Evolutionary conservation across 1,139 yeast species (phyloP), one percentile per base, ranked within the genome.

Genomic region (Pichia sp.): DNA sequence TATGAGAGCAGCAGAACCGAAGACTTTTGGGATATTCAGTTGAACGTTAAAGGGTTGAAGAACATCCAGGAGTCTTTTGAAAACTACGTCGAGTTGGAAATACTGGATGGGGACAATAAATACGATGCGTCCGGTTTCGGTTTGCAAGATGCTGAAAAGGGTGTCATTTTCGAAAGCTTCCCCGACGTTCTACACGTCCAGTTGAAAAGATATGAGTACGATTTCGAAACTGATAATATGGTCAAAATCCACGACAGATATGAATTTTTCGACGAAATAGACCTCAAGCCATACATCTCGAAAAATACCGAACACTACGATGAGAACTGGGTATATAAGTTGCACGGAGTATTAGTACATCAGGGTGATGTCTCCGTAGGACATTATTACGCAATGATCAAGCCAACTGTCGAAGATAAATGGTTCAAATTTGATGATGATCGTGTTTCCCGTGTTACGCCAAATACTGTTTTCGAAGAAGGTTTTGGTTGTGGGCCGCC

Each of bases 391-490:
- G 95, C 99, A 0, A 79, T 93, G 82, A 84, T 95, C 55, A 91
- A 86, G 67, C 98, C 99, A 2, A 78, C 78, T 41, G 75, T 80
- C 9, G 79, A 80, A 46, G 83, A 84, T 55, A 74, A 81, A 27
- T 95, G 99, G 99, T 85, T 81, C 67, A 79, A 93, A 66, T 93
- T 92, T 74, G 99, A 93, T 69, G 99, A 93, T 69, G 99, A 93
- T 65, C 82, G 85, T 58, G 99, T 95, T 43, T 88, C 96, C 78
- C 81, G 83, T 62, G 97, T 88, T 1, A 87, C 96, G 0, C 77
- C 81, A 51, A 78, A 79, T 58, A 96, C 92, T 65, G 99, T 90
- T 0, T 86, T 92, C 65, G 93, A 91, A 50, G 97, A 90, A 55
- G 95, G 93, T 68, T 93, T 83, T 73, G 99, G 99, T 6, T 90